Conservation (phyloP, 2,329 filamentous ascomycete species). For the Spiromastix sp. region DNA sequence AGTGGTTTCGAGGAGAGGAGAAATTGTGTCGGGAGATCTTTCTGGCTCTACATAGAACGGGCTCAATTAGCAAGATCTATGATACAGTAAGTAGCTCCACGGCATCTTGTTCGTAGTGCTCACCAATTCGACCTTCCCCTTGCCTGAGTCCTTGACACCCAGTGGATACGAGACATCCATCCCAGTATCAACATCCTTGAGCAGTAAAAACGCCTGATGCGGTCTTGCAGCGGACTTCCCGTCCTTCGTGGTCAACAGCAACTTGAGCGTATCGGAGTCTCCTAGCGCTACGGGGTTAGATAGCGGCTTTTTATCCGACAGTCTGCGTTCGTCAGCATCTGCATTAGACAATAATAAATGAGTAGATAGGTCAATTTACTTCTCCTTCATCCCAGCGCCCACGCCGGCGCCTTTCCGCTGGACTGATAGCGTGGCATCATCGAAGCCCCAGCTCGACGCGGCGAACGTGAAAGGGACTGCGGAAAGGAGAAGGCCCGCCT, state of each 20-base stretch:
- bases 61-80: too few relatives aligned
- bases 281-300: constrained; percentile 55
- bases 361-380: constrained; percentile 29
- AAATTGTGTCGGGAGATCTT: constrained; percentile 79
- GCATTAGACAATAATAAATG: neutral
- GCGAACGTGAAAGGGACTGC: constrained; percentile 30
- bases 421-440: constrained; percentile 53
- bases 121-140: constrained; percentile 77
- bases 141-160: constrained; percentile 75
- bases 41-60: constrained; percentile 54
- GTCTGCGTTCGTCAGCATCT: constrained; percentile 31
- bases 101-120: constrained; percentile 30
- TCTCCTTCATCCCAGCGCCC: constrained; percentile 43
- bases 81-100: constrained; percentile 2
- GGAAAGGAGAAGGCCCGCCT: constrained; percentile 25
- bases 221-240: constrained; percentile 69
- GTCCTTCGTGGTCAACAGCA: constrained; percentile 72
- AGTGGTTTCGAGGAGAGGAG: constrained; percentile 58
- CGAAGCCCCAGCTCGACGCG: constrained; percentile 49
- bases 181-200: constrained; percentile 63
- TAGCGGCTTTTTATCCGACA: constrained; percentile 50
- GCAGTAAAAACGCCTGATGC: constrained; percentile 84
- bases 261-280: constrained; percentile 63
- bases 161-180: constrained; percentile 83
- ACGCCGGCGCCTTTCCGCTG: constrained; percentile 50